phyloP scores from a whole-genome alignment of 2,329 filamentous ascomycete genomes.

The Myrmaecium sp. region DNA sequence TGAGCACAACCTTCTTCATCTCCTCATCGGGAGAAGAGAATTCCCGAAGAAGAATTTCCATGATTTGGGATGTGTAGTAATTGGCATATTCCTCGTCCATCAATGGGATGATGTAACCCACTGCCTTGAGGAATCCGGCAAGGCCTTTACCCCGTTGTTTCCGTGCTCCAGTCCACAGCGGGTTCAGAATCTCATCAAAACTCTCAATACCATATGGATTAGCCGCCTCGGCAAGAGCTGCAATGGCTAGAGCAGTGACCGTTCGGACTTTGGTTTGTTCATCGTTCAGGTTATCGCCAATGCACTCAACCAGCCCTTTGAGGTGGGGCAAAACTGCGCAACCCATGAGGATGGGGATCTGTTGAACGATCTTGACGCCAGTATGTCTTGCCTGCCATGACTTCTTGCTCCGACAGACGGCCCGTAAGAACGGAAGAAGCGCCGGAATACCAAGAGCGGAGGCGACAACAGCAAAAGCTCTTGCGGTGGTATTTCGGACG shows the following conservation, averaged over 20 bases:
- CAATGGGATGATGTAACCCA: slow-evolving; percentile 92
- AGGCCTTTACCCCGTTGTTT: slow-evolving; percentile 95
- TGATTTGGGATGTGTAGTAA: slow-evolving; percentile 96
- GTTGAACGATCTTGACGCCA: slow-evolving; percentile 97
- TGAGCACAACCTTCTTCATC: slow-evolving; percentile 99
- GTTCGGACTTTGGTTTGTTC: slow-evolving; percentile 97
- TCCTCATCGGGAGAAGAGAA: slow-evolving; percentile 96
- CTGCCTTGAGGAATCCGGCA: slow-evolving; percentile 89
- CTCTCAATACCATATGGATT: slow-evolving; percentile 98
- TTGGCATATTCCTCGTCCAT: slow-evolving; percentile 99
- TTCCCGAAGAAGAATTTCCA: slow-evolving; percentile 92
- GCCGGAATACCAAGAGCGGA: slow-evolving; percentile 92
- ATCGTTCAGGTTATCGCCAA: slow-evolving; percentile 87
- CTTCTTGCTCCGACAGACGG: slow-evolving; percentile 95
- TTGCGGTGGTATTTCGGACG: slow-evolving; percentile 89
- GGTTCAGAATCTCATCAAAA: slow-evolving; percentile 94
- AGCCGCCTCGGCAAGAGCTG: slow-evolving; percentile 84
- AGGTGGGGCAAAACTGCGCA: slow-evolving; percentile 91
- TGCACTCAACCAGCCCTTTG: slow-evolving; percentile 91
- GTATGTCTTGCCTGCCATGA: slow-evolving; percentile 97
- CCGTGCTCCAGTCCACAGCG: slow-evolving; percentile 86
- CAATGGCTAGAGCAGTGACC: slow-evolving; percentile 87
- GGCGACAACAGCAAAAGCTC: slow-evolving; percentile 93
- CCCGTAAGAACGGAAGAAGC: slow-evolving; percentile 81
- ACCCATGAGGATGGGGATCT: slow-evolving; percentile 97